Conservation (phyloP, 1,284 basidiomycete genomes). For the Trametes versicolor region DNA sequence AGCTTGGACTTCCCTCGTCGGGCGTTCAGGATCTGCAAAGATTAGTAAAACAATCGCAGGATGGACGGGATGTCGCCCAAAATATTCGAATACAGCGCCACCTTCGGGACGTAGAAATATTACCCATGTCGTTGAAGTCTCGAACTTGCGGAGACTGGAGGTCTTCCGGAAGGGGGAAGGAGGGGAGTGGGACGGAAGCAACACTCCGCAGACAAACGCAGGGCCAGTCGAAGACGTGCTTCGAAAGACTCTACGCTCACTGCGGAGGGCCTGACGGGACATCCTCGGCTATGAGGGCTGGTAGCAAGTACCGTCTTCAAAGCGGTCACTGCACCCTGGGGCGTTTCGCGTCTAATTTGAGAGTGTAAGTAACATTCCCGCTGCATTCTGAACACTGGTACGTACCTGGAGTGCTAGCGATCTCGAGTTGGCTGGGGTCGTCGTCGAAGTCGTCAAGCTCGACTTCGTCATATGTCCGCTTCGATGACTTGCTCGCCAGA, state of each 20-base stretch:
- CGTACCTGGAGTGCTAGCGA: slow-evolving; percentile 57
- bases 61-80: background rate
- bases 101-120: slow-evolving; percentile 7
- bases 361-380: background rate
- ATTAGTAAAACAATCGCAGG: slow-evolving; percentile 10
- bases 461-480: slow-evolving; percentile 59
- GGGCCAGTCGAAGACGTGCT: slow-evolving; percentile 11
- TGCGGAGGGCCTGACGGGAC: slow-evolving; percentile 20
- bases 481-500: slow-evolving; percentile 57
- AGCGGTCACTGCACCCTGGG: slow-evolving; percentile 22
- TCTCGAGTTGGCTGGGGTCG: slow-evolving; percentile 36
- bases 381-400: background rate
- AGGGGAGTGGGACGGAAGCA: background rate
- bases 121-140: slow-evolving; percentile 11
- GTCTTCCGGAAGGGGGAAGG: background rate
- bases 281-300: background rate
- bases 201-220: slow-evolving; percentile 17
- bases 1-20: background rate
- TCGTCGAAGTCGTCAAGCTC: slow-evolving; percentile 50
- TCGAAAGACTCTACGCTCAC: slow-evolving; percentile 9
- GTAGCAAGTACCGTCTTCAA: background rate
- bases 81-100: background rate
- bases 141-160: background rate
- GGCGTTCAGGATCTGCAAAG: slow-evolving; percentile 7
- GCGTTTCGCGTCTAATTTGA: slow-evolving; percentile 24